Conservation (phyloP, 176 grass and related monocot genomes). For the Oropetium thomaeum region DNA sequence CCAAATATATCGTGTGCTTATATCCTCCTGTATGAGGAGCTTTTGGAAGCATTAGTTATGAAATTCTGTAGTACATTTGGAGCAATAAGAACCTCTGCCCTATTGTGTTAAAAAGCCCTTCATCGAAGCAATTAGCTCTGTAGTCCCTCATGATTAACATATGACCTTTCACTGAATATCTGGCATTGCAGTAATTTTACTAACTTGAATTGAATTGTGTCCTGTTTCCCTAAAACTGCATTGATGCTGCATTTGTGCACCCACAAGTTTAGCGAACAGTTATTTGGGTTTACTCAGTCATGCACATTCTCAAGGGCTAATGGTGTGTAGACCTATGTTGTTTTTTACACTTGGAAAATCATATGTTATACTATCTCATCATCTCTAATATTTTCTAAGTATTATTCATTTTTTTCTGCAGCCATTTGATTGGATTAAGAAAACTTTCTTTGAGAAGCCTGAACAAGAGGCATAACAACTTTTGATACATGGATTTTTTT, state of each 20-base stretch:
- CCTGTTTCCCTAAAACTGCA: not conserved
- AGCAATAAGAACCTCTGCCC: not conserved
- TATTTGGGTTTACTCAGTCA: not conserved
- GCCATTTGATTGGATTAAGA: slow-evolving; percentile 87
- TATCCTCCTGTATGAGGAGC: not conserved
- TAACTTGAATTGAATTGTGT: not conserved
- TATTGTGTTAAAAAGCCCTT: not conserved
- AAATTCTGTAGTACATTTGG: not conserved
- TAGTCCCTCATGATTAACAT: not conserved
- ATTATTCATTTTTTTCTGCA: slow-evolving; percentile 25
- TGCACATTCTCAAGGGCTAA: not conserved
- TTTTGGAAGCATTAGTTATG: not conserved
- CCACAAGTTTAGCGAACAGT: not conserved
- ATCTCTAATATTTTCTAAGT: no score
- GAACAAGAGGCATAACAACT: slow-evolving; percentile 63
- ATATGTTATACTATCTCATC: no score
- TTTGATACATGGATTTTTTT: slow-evolving; percentile 30
- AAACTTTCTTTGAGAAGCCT: slow-evolving; percentile 72
- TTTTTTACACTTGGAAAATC: not conserved
- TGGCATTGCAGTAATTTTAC: not conserved
- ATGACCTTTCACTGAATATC: not conserved
- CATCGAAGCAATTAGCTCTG: not conserved
- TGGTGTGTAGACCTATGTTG: not conserved
- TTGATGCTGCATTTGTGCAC: not conserved
- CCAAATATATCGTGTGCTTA: not conserved